Evolutionary conservation across 2,329 filamentous ascomycete genomes (phyloP).

Genomic region (Domatiomyces catenatus): DNA sequence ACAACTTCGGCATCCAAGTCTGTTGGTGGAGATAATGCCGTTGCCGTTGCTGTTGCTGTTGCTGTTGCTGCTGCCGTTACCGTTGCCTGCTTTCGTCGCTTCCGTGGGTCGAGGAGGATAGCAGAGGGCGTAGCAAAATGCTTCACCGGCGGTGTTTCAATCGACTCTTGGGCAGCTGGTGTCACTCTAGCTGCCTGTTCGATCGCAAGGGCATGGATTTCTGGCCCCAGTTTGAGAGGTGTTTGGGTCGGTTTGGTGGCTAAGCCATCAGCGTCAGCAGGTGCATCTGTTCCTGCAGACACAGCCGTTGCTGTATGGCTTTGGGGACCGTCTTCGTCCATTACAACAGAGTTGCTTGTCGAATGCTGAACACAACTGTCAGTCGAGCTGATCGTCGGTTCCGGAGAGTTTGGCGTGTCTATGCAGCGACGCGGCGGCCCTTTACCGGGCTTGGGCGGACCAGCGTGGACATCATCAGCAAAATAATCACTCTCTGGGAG

Average conservation of each 20-base stretch:
- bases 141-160: background rate
- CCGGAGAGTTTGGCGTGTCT: background rate
- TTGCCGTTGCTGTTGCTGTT: background rate
- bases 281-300: background rate
- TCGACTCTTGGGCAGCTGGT: background rate
- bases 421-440: background rate
- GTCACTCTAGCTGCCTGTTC: background rate
- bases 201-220: background rate
- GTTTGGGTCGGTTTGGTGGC: background rate
- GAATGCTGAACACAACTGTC: background rate
- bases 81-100: background rate
- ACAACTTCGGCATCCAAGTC: background rate
- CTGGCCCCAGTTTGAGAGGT: background rate
- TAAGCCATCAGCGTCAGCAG: background rate
- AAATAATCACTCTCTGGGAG: background rate
- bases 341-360: background rate
- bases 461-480: background rate
- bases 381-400: background rate
- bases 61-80: background rate
- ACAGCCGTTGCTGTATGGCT: background rate
- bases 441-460: background rate
- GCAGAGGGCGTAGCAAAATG: background rate
- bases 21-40: background rate
- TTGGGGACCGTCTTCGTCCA: background rate
- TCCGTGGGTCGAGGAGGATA: constrained; percentile 1